Evolutionary conservation across 2,329 filamentous ascomycete genomes (phyloP), one percentile per base, ranked within the genome.

Genomic region (Lecanosticta acicola): DNA sequence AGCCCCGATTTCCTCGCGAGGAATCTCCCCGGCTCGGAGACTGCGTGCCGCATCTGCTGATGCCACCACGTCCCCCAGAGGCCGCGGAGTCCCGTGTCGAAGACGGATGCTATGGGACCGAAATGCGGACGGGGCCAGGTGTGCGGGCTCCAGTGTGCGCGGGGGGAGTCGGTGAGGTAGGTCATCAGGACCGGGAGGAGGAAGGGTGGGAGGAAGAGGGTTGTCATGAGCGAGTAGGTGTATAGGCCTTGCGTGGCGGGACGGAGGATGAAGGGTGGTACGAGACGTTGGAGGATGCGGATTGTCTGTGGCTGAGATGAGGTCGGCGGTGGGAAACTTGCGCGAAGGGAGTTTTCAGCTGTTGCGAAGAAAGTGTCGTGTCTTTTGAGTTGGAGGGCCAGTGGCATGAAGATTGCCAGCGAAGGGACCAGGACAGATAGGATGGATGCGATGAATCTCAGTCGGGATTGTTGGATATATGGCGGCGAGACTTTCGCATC

Each of bases 11-110:
- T 34, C 26, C 54, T 49, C 2, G 56, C 54, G 2, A 64, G 3
- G 26, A 49, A 55, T 21, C 56, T 47, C 3, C 61, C 62, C 2
- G 58, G 55, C 32, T 53, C 55, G 3, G 56, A 51, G 1, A 55
- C 54, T 5, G 51, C 44, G 39, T 51, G 49, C 8, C 62, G 52
- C 57, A 64, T 59, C 19, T 55, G 59, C 50, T 64, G 62, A 45
- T 64, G 62, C 62, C 62, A 64, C 43, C 58, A 63, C 13, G 17
- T 21, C 5, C 59, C 56, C 62, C 62, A 64, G 21, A 63, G 57
- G 8, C 59, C 60, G 3, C 58, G 41, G 1, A 64, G 41, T 13
- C 61, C 61, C 20, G 49, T 36, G 4, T 46, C 36, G 13, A 59
- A 45, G 19, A 59, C 48, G 5, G 45, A 34, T 2, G 42, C 34